Percentiles rank a stretch among this genome's conserved stretches.
phyloP scores from a whole-genome alignment of 2,329 filamentous ascomycete species.

The Alternaria sp. region DNA sequence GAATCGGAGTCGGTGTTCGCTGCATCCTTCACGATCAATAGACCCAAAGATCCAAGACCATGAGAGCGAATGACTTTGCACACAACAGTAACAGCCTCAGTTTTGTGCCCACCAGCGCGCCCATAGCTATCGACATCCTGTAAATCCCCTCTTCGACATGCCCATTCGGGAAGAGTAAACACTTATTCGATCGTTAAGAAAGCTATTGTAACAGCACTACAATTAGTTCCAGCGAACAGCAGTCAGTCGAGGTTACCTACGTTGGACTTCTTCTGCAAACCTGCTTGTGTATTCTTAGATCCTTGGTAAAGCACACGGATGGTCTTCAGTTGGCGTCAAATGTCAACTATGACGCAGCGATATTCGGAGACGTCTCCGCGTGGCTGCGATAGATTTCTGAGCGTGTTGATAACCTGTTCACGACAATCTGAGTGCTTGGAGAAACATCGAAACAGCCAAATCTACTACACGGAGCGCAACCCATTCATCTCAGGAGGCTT shows the following conservation, averaged over 20 bases:
- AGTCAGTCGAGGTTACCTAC: neutral
- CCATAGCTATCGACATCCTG: neutral
- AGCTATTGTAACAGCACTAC: neutral
- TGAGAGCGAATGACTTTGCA: neutral
- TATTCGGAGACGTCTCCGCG: neutral
- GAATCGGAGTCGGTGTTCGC: neutral
- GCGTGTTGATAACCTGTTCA: constrained; percentile 2
- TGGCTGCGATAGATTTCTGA: neutral
- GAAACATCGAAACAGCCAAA: neutral
- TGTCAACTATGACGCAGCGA: constrained; percentile 5
- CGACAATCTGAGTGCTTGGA: neutral
- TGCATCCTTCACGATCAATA: neutral
- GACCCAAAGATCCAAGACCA: neutral
- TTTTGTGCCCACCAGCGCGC: neutral
- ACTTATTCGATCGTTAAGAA: neutral
- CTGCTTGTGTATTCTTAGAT: neutral
- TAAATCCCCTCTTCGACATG: neutral
- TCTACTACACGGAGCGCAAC: neutral
- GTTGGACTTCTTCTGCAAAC: neutral
- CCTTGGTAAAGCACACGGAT: neutral
- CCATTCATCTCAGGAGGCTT: neutral
- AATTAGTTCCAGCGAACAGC: neutral
- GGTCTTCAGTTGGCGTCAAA: neutral
- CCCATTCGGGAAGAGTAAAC: neutral
- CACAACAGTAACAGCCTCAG: neutral